phyloP scores from a whole-genome alignment of 2,329 filamentous ascomycete genomes.

The Achaetomium macrosporum region DNA sequence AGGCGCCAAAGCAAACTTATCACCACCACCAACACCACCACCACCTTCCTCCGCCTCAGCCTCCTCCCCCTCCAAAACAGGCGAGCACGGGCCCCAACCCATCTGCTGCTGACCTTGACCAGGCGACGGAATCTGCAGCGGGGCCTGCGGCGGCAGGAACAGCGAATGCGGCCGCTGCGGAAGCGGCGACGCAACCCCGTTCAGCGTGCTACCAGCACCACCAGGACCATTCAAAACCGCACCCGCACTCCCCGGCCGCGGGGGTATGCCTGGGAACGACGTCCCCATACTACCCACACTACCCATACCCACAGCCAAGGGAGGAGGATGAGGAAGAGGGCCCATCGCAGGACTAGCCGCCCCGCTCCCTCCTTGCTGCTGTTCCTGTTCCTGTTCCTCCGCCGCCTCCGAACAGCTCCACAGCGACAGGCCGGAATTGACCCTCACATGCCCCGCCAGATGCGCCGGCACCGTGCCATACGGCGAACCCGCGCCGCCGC shows the following conservation, averaged over 20 bases:
- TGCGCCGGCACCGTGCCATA: conserved; percentile 11
- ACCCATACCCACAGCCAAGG: conserved; percentile 17
- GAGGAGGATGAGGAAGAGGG: too few species aligned
- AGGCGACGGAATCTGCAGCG: conserved; percentile 18
- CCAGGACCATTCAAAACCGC: neutral
- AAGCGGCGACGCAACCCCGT: neutral
- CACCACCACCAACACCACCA: conserved; percentile 5
- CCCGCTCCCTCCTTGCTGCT: conserved; percentile 25
- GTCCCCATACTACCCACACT: conserved; percentile 46
- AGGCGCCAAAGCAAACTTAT: conserved; percentile 19
- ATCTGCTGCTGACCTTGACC: conserved; percentile 1
- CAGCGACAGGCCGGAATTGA: conserved; percentile 44
- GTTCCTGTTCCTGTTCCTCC: neutral
- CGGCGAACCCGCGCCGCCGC: conserved; percentile 26
- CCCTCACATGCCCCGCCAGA: conserved; percentile 35
- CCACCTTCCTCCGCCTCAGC: conserved; percentile 10
- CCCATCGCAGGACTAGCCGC: too few species aligned
- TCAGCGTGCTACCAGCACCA: neutral
- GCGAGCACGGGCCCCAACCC: conserved; percentile 31
- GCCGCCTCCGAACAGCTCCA: conserved; percentile 42
- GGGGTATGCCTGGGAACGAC: conserved; percentile 18
- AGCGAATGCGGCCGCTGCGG: conserved; percentile 11
- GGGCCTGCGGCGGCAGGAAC: conserved; percentile 11
- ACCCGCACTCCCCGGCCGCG: conserved; percentile 15
- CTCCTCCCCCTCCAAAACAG: conserved; percentile 38